These are phyloP conservation scores for Candida schatavii DNA, from an alignment of 805 yeast genomes.

Conservation along the genomic window DNA sequence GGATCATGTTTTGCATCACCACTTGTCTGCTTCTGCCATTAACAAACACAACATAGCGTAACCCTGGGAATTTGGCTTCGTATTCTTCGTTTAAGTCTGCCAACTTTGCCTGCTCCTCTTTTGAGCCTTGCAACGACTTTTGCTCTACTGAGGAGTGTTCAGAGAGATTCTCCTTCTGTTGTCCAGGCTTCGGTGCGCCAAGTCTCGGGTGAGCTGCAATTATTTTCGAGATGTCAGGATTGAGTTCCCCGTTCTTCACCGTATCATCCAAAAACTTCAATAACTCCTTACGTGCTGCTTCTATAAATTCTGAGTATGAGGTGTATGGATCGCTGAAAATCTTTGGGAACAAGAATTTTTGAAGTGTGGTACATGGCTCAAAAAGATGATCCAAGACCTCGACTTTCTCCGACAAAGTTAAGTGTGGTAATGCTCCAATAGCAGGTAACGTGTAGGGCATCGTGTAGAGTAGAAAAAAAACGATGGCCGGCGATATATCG, in stretches of 20 bases:
- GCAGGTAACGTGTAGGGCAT: slow-evolving; percentile 27
- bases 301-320: slow-evolving; percentile 38
- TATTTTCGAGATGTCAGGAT: slow-evolving; percentile 43
- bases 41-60: slow-evolving; percentile 85
- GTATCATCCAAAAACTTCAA: slow-evolving; percentile 25
- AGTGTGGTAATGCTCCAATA: slow-evolving; percentile 14
- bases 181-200: slow-evolving; percentile 52
- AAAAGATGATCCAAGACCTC: slow-evolving; percentile 55
- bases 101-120: slow-evolving; percentile 47
- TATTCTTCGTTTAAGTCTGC: slow-evolving; percentile 55
- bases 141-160: slow-evolving; percentile 72
- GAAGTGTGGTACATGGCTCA: slow-evolving; percentile 56
- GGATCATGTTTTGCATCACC: slow-evolving; percentile 61
- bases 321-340: slow-evolving; percentile 14
- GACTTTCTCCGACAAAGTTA: slow-evolving; percentile 24
- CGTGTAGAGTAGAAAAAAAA: not conserved
- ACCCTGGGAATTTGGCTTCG: slow-evolving; percentile 61
- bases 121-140: slow-evolving; percentile 50
- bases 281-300: slow-evolving; percentile 38
- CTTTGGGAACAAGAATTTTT: slow-evolving; percentile 29
- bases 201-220: slow-evolving; percentile 91
- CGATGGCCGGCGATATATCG: not conserved
- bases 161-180: slow-evolving; percentile 43
- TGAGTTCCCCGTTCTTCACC: slow-evolving; percentile 13
- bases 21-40: slow-evolving; percentile 71